These are phyloP conservation scores for Venturia effusa DNA, from an alignment of 2,329 filamentous ascomycete genomes.

Conservation along the genomic window DNA sequence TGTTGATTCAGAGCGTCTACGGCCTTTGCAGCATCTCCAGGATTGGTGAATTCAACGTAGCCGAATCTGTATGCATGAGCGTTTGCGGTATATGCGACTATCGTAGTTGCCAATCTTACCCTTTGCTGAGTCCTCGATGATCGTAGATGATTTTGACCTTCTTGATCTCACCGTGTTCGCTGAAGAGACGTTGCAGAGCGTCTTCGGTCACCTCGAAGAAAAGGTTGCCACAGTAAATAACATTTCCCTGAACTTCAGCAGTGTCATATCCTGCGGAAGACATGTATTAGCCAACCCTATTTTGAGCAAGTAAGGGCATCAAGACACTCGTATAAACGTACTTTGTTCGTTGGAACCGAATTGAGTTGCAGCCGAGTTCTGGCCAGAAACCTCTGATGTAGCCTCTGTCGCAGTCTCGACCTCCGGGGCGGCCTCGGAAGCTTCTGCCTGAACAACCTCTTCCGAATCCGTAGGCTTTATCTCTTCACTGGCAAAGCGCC, in stretches of 20 bases:
- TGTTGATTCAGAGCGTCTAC: constrained; percentile 48
- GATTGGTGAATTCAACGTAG: constrained; percentile 49
- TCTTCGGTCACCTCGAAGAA: constrained; percentile 56
- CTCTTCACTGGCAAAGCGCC: constrained; percentile 39
- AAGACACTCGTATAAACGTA: constrained; percentile 14
- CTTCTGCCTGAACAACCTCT: constrained; percentile 22
- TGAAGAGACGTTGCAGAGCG: constrained; percentile 49
- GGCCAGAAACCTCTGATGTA: constrained; percentile 18
- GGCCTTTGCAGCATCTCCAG: constrained; percentile 44
- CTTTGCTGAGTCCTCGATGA: constrained; percentile 54
- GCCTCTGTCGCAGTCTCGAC: constrained; percentile 26
- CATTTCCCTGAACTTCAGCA: constrained; percentile 16
- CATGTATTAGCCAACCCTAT: not conserved
- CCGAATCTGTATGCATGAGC: constrained; percentile 43
- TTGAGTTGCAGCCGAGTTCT: constrained; percentile 21
- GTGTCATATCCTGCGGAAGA: constrained; percentile 16
- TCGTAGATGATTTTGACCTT: constrained; percentile 49
- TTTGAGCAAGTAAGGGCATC: not conserved
- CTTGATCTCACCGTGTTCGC: constrained; percentile 45
- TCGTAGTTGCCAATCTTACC: constrained; percentile 35
- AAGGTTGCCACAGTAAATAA: constrained; percentile 57
- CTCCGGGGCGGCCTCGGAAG: constrained; percentile 21
- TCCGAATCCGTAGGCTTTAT: constrained; percentile 17
- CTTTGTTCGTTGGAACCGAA: constrained; percentile 17
- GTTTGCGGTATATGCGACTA: constrained; percentile 13